Evolutionary conservation across 805 yeast genomes (phyloP), one percentile per base, ranked within the genome.

Genomic region (Yamadazyma ubonensis): DNA sequence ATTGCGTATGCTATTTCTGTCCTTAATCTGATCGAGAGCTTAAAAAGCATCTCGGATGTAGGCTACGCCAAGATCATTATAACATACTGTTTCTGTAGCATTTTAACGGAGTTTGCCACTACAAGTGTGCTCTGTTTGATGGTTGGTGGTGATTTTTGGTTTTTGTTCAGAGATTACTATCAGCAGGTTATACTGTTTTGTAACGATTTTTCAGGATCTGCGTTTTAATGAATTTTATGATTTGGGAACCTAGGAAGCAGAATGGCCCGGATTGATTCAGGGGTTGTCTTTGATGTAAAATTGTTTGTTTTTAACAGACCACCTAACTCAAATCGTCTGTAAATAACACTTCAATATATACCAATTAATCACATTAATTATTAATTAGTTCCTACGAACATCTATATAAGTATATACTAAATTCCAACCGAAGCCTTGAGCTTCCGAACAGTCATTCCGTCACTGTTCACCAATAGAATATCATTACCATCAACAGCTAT

Each of bases 11-110:
- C 78, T 49, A 74, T 82, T 3, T 83, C 85, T 0, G 73, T 73
- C 31, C 58, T 83, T 37, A 82, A 78, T 46, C 68, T 79, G n/a
- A 61, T 83, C 5, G 96, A 87, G 53, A 81, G 89, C 0, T 36
- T 62, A 29, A 49, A 49, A 27, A 37, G 52, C 43, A 45, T 52
- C 26, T 57, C 68, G 4, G 42, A 42, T 22, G 32, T 34, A 11
- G 41, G 50, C 10, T 57, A 55, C 29, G 3, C 36, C 2, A 30
- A 35, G 6, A 52, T 58, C 6, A 18, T 51, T 3, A 8, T 43
- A 5, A 39, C 55, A 5, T 39, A 58, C 16, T 11, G 39, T 12
- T 9, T 53, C 1, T 46, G 67, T 10, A 35, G 47, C 1, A 7
- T 48, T 3, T 11, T 52, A 6, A 56, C 51, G 39, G 35, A 38